A percentile compares a stretch with the other conserved stretches of the same genome.
These are phyloP conservation scores for Phytophthora pseudosyringae DNA, from an alignment of 352 stramenopile species.

Conservation along the genomic window DNA sequence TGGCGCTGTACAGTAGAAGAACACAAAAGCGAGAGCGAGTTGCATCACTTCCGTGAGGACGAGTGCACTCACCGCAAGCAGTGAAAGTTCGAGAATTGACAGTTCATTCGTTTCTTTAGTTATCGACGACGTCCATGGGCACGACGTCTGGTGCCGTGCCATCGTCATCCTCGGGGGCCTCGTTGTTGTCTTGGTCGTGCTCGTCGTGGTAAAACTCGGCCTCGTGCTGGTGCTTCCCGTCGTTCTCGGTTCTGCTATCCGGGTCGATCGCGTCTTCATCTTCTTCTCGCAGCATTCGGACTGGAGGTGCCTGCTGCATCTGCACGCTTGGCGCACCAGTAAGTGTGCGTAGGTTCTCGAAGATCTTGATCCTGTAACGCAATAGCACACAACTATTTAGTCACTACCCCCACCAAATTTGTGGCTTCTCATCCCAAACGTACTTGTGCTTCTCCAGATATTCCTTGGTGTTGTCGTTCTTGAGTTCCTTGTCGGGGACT, in stretches of 20 bases:
- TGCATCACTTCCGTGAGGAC: neutral
- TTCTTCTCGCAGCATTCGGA: slow-evolving; percentile 71
- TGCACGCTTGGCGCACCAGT: slow-evolving; percentile 80
- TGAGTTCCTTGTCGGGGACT: slow-evolving; percentile 69
- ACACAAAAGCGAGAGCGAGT: too few species aligned
- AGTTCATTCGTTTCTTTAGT: slow-evolving; percentile 13
- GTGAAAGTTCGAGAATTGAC: neutral
- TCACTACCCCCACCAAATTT: neutral
- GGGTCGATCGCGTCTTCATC: slow-evolving; percentile 75
- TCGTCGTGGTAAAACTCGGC: slow-evolving; percentile 82
- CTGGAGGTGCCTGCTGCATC: slow-evolving; percentile 70
- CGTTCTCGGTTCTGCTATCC: slow-evolving; percentile 64
- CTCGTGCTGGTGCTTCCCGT: slow-evolving; percentile 73
- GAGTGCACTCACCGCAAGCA: neutral
- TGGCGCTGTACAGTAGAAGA: neutral
- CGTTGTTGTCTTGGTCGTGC: slow-evolving; percentile 63
- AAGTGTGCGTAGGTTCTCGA: slow-evolving; percentile 77
- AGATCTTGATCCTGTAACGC: slow-evolving; percentile 75
- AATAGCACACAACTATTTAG: slow-evolving; percentile 15
- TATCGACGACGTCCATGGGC: slow-evolving; percentile 72
- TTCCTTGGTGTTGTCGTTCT: slow-evolving; percentile 80
- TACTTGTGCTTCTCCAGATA: slow-evolving; percentile 88
- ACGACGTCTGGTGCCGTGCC: slow-evolving; percentile 55
- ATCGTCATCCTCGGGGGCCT: slow-evolving; percentile 43
- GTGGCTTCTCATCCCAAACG: neutral